Conservation (phyloP, 768 basidiomycete species). For the Hygrocybe coccinea region DNA sequence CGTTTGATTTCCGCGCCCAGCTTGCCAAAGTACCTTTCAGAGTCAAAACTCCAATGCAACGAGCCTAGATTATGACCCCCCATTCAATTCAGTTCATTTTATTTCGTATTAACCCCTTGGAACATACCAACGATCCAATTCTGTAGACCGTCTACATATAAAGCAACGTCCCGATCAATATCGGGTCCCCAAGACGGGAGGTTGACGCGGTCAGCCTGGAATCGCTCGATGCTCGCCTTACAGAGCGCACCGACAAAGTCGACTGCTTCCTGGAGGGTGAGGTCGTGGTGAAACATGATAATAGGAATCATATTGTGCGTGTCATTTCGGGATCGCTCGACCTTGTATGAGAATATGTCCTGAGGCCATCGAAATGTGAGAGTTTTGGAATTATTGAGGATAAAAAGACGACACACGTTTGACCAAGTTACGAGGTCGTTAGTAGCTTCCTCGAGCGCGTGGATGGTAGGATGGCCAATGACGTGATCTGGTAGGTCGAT, state of each 20-base stretch:
- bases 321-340: constrained; percentile 38
- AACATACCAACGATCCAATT: constrained; percentile 30
- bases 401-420: constrained; percentile 27
- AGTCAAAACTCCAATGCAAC: constrained; percentile 43
- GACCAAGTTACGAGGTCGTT: constrained; percentile 51
- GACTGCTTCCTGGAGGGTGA: constrained; percentile 35
- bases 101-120: neutral
- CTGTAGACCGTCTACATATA: constrained; percentile 37
- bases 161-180: constrained; percentile 28
- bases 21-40: constrained; percentile 31
- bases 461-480: constrained; percentile 46
- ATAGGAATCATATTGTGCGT: constrained; percentile 40
- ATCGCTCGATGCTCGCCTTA: constrained; percentile 26
- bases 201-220: constrained; percentile 23
- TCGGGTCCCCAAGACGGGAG: constrained; percentile 35
- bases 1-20: constrained; percentile 27
- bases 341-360: constrained; percentile 40
- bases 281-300: constrained; percentile 34
- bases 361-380: constrained; percentile 12
- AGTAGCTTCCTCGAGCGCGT: constrained; percentile 42
- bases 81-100: neutral
- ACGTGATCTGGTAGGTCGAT: constrained; percentile 53
- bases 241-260: constrained; percentile 34
- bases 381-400: neutral
- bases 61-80: constrained; percentile 20